Conservation (phyloP, 108 stramenopile genomes). For the Fistulifera solaris region DNA sequence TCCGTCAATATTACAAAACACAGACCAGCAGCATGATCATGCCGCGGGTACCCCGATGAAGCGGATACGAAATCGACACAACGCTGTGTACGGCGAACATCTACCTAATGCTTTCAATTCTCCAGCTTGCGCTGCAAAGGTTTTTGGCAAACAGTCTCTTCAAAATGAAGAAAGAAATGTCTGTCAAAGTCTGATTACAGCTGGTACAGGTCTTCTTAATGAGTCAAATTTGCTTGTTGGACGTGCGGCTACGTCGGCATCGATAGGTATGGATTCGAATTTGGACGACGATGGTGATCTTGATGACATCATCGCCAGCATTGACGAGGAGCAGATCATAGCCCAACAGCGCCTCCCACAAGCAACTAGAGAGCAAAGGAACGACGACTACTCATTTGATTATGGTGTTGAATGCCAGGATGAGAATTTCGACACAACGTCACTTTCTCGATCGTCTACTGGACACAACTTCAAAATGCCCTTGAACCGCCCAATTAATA, state of each 20-base stretch:
- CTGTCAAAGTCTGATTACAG: not conserved
- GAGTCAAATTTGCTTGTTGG: not conserved
- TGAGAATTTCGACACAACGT: slow-evolving; percentile 2
- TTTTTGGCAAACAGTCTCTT: slow-evolving; percentile 15
- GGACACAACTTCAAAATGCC: not conserved
- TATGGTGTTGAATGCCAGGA: not conserved
- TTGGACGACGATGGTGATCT: slow-evolving; percentile 16
- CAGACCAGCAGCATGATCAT: not conserved
- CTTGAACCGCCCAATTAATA: not conserved
- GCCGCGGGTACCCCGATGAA: slow-evolving; percentile 2
- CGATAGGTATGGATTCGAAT: not conserved
- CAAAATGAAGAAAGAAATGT: slow-evolving; percentile 11
- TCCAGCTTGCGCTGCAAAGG: slow-evolving; percentile 16
- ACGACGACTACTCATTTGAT: slow-evolving; percentile 3
- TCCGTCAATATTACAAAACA: not conserved
- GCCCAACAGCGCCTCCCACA: slow-evolving; percentile 9
- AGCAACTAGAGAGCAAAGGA: not conserved
- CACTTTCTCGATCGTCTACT: not conserved
- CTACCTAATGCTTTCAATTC: slow-evolving; percentile 17
- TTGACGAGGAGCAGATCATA: slow-evolving; percentile 43
- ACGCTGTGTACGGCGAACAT: slow-evolving; percentile 18
- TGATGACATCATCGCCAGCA: slow-evolving; percentile 28
- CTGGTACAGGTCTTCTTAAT: not conserved
- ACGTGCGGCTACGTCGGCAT: not conserved
- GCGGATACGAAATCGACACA: slow-evolving; percentile 21